Percentiles rank a stretch among this genome's conserved stretches.
These are phyloP conservation scores for Dujonia santamariae DNA, from an alignment of 1,139 yeast genomes.

Conservation along the genomic window DNA sequence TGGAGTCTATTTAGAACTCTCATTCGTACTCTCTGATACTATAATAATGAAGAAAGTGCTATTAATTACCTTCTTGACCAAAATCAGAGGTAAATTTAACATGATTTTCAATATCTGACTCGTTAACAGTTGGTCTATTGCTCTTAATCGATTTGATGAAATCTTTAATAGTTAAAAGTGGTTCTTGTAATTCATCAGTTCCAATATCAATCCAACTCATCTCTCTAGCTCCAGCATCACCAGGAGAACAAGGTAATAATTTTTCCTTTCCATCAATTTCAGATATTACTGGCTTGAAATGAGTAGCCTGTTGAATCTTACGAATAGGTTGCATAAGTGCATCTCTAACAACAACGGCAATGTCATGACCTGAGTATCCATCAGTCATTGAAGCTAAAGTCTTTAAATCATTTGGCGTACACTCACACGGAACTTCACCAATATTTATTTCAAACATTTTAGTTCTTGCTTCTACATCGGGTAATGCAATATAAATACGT, in stretches of 20 bases:
- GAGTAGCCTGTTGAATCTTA: constrained; percentile 94
- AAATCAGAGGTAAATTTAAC: constrained; percentile 88
- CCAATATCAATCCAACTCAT: constrained; percentile 92
- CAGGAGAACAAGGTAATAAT: constrained; percentile 95
- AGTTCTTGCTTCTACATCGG: constrained; percentile 87
- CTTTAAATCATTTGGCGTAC: constrained; percentile 70
- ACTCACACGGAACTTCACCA: constrained; percentile 82
- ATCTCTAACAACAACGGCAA: constrained; percentile 94
- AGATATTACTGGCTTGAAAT: constrained; percentile 61
- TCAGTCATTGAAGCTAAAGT: constrained; percentile 90
- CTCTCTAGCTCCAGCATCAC: constrained; percentile 81
- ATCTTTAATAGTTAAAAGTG: constrained; percentile 85
- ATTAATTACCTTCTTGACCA: constrained; percentile 90
- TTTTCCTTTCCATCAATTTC: constrained; percentile 36
- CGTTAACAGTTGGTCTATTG: constrained; percentile 93
- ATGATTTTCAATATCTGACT: constrained; percentile 76
- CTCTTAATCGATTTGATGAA: constrained; percentile 89
- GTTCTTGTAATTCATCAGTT: constrained; percentile 86
- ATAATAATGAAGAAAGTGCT: no score
- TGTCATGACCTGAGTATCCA: constrained; percentile 97
- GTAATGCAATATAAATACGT: constrained; percentile 91
- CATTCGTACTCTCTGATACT: no score
- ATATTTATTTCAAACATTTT: constrained; percentile 93
- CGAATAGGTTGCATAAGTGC: constrained; percentile 98
- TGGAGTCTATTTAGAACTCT: no score